A percentile compares a stretch with the other conserved stretches of the same genome.
Evolutionary conservation across 2,329 filamentous ascomycete species (phyloP).

Genomic region (Colletotrichum ledebouriae): DNA sequence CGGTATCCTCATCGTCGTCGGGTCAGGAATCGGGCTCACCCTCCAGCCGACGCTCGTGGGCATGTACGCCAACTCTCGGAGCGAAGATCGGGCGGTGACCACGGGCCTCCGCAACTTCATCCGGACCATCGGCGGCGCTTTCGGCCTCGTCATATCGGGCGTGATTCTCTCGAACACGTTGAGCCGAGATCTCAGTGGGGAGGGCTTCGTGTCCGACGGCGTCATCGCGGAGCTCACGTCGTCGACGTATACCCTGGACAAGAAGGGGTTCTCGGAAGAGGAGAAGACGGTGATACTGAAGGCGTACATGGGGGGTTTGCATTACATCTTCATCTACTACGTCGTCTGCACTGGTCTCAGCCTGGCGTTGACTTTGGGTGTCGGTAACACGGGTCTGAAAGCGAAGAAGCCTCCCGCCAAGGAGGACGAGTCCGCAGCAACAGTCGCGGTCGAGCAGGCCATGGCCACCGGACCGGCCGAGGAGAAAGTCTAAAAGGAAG

Average conservation of each 20-base stretch:
- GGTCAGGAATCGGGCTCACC: slow-evolving; percentile 52
- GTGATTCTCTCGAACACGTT: slow-evolving; percentile 51
- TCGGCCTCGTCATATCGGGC: slow-evolving; percentile 50
- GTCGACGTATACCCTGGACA: slow-evolving; percentile 44
- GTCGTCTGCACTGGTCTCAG: slow-evolving; percentile 42
- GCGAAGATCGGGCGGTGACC: slow-evolving; percentile 54
- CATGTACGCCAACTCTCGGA: slow-evolving; percentile 53
- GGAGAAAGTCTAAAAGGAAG: neutral
- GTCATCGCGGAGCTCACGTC: slow-evolving; percentile 46
- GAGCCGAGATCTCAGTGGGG: slow-evolving; percentile 36
- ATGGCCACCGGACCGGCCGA: rapidly evolving
- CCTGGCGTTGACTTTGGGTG: slow-evolving; percentile 41
- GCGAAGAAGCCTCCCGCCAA: slow-evolving; percentile 30
- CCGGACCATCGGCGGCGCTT: slow-evolving; percentile 53
- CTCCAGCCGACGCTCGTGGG: slow-evolving; percentile 55
- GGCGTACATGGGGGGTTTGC: slow-evolving; percentile 49
- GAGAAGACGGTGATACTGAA: slow-evolving; percentile 44
- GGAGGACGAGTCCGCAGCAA: neutral
- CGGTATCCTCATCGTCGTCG: slow-evolving; percentile 51
- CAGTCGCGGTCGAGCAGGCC: neutral
- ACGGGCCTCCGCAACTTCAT: slow-evolving; percentile 56
- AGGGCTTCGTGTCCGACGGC: slow-evolving; percentile 28
- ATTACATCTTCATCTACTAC: slow-evolving; percentile 48
- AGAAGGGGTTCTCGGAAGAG: slow-evolving; percentile 41
- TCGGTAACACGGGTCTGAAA: slow-evolving; percentile 46